Evolutionary conservation across 2,329 filamentous ascomycete species (phyloP), one percentile per base, ranked within the genome.

Genomic region (Paraphoma sp.): DNA sequence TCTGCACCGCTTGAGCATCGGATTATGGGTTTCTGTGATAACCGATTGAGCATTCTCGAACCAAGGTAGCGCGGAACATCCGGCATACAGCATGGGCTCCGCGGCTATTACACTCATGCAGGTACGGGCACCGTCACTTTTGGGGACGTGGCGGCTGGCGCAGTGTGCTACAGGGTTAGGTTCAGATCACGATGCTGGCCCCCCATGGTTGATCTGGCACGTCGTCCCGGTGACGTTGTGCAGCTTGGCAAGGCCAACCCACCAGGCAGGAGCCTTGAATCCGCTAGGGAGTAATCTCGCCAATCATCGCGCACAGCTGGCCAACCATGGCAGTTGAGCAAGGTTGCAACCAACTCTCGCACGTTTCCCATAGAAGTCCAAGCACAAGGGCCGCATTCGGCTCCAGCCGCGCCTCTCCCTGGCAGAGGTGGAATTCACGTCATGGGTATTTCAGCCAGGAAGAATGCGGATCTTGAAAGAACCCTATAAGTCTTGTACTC

Each of bases 151-250:
- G 30, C 43, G 53, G 18, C 31, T 36, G 49, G 36, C 9, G 33
- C 33, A 36, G 6, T 36, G 33, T 36, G 29, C 10, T 52, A 36
- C 45, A 8, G 18, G 45, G 18, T 30, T 53, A 45, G 48, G 31
- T 52, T 54, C 40, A 56, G 65, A 72, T 73, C 67, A 59, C 65
- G 65, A 71, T 69, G 53, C 56, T 60, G 60, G 23, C 40, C 51
- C 36, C 56, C 48, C 46, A 60, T 53, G 53, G 55, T 58, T 56
- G 58, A 55, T 59, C 45, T 48, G 45, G 54, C 50, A 53, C 47
- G 53, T 53, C 45, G 53, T 55, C 36, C 57, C 54, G n/a, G 65
- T 74, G 71, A 74, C 71, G 71, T 67, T 64, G 55, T 68, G 50
- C 58, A 46, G 49, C 64, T 71, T 67, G 60, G 63, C 59, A 48